Evolutionary conservation across 768 basidiomycete species (phyloP), one percentile per base, ranked within the genome.

Genomic region (Tulasnella sp.): DNA sequence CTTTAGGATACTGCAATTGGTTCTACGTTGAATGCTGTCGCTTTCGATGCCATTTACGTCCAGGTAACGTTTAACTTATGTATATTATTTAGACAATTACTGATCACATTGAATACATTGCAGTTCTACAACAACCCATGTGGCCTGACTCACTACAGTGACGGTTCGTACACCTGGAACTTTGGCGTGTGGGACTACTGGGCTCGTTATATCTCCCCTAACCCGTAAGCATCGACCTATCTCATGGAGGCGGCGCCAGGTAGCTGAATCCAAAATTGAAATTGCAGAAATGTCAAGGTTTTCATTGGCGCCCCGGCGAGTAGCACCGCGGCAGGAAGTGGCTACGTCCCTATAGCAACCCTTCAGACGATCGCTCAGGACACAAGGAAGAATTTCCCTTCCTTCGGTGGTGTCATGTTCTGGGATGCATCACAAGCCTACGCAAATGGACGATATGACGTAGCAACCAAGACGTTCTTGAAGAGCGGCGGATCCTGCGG

Each of bases 31-130:
- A 79, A 85, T 65, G 65, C 74, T 0, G 84, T 79, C 10, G 75
- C 68, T 3, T 88, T 87, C 63, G 86, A 88, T 70, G 84, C 83
- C 1, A 72, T 88, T 61, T 86, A 85, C 66, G 84, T 86, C 34
- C 81, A 83, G 68, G 34, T 38, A 38, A 15, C 7, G 34, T 38
- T 15, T 5, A 38, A 15, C 15, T 82, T 81, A 65, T 82, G 78
- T 78, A 65, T 19, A 55, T 58, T 17, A 30, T 51, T 53, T 56
- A 24, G 13, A 15, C 15, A 15, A 17, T 56, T 38, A 23, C 52
- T 23, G 34, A 21, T 24, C n/a, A 4, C 50, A 58, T 48, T 55
- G 51, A 56, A 38, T 38, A 51, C 56, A 21, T 23, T n/a, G 54
- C 51, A 44, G 15, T n/a, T 56, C 76, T 76, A 78, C 62, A 84